These are phyloP conservation scores for Quercus aquifolioides DNA, from an alignment of 306 rosid genomes.

Conservation along the genomic window DNA sequence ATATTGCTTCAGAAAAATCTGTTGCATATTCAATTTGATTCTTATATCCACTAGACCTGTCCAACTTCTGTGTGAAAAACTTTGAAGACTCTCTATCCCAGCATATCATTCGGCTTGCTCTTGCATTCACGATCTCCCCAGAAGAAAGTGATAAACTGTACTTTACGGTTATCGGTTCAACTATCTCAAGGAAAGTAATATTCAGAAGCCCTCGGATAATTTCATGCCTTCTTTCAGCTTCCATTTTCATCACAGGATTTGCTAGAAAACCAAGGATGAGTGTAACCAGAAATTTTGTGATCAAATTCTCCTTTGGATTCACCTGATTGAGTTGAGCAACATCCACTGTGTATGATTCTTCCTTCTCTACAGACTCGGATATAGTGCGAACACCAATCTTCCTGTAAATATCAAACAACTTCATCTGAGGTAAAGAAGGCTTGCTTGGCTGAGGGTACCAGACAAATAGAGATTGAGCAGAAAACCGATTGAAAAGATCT, in stretches of 20 bases:
- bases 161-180: slow-evolving; percentile 38
- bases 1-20: too few species aligned
- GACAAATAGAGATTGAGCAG: slow-evolving; percentile 39
- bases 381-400: slow-evolving; percentile 53
- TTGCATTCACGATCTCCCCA: too few species aligned
- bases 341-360: slow-evolving; percentile 23
- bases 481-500: too few species aligned
- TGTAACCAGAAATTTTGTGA: slow-evolving; percentile 41
- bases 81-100: too few species aligned
- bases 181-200: slow-evolving; percentile 35
- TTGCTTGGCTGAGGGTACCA: slow-evolving; percentile 59
- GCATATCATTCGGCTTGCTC: too few species aligned
- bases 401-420: slow-evolving; percentile 43
- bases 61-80: too few species aligned
- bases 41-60: too few species aligned
- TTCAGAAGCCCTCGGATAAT: slow-evolving; percentile 48
- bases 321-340: slow-evolving; percentile 12
- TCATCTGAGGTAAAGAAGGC: slow-evolving; percentile 27
- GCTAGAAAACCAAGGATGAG: slow-evolving; percentile 71
- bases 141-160: slow-evolving; percentile 25
- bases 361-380: slow-evolving; percentile 49
- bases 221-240: slow-evolving; percentile 45
- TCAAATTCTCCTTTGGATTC: slow-evolving; percentile 22
- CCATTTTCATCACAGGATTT: slow-evolving; percentile 49
- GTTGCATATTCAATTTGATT: too few species aligned